phyloP scores from a whole-genome alignment of 495 filamentous ascomycete genomes.

The Apodospora peruviana region DNA sequence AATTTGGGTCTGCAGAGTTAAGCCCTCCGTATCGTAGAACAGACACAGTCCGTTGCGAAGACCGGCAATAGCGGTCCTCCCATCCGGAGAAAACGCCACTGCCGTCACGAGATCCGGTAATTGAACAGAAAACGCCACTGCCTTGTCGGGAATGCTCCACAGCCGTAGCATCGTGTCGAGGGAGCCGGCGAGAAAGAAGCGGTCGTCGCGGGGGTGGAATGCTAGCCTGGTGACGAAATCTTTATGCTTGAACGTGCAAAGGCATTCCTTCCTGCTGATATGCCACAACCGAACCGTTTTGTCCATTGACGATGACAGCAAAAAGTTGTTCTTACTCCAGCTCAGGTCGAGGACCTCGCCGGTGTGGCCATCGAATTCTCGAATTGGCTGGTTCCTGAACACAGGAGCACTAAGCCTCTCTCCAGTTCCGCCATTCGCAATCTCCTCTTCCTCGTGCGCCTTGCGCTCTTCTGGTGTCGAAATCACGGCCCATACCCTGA shows the following conservation, averaged over 20 bases:
- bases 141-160: constrained; percentile 98
- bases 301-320: constrained; percentile 96
- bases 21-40: constrained; percentile 91
- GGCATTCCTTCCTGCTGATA: constrained; percentile 73
- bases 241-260: constrained; percentile 94
- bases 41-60: constrained; percentile 79
- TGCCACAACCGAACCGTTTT: constrained; percentile 98
- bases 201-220: constrained; percentile 92
- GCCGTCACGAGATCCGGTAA: constrained; percentile 88
- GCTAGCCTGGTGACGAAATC: constrained; percentile 94
- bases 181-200: constrained; percentile 93
- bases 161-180: constrained; percentile 86
- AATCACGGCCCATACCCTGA: constrained; percentile 88
- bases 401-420: constrained; percentile 81
- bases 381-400: constrained; percentile 71
- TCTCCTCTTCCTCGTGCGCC: constrained; percentile 65
- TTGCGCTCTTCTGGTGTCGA: constrained; percentile 73
- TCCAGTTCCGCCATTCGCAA: constrained; percentile 40
- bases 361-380: constrained; percentile 79
- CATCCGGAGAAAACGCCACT: constrained; percentile 89
- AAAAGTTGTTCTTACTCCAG: constrained; percentile 99
- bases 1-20: constrained; percentile 77
- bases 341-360: constrained; percentile 86
- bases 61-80: constrained; percentile 83
- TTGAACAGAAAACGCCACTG: constrained; percentile 78